phyloP scores from a whole-genome alignment of 306 rosid species.

The Trifolium fragiferum region DNA sequence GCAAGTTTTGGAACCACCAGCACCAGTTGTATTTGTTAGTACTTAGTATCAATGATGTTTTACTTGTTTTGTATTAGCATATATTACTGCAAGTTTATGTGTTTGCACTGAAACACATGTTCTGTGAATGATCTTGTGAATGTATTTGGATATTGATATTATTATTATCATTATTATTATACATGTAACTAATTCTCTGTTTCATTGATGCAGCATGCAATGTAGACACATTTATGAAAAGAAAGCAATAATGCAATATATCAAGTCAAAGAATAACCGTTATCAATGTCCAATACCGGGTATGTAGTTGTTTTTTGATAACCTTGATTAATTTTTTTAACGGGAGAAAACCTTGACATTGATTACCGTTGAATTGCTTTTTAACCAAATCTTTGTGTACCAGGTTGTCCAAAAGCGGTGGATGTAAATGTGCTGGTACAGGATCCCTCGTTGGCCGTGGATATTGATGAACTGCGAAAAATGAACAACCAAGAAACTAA shows the following conservation, averaged over 20 bases:
- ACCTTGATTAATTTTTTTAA: background rate
- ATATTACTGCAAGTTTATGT: constrained; percentile 18
- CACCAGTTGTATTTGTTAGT: background rate
- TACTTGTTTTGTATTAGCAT: constrained; percentile 8
- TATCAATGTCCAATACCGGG: constrained; percentile 79
- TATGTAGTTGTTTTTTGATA: constrained; percentile 35
- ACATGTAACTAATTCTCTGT: constrained; percentile 33
- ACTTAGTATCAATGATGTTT: background rate
- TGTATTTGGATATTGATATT: constrained; percentile 4
- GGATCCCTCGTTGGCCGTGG: constrained; percentile 66
- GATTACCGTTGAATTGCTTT: constrained; percentile 13
- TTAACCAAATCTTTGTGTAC: constrained; percentile 38
- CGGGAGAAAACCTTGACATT: background rate
- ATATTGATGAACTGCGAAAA: constrained; percentile 73
- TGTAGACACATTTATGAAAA: constrained; percentile 90
- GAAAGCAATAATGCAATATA: constrained; percentile 53
- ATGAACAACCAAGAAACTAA: constrained; percentile 49
- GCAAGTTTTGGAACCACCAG: too few species aligned
- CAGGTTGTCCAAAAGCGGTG: constrained; percentile 80
- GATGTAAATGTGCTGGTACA: constrained; percentile 46
- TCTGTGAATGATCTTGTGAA: constrained; percentile 17
- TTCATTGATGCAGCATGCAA: constrained; percentile 57
- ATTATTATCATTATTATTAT: background rate
- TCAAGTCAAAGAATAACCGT: constrained; percentile 44
- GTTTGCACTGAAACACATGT: constrained; percentile 6